Percentiles rank a stretch among this genome's conserved stretches.
These are phyloP conservation scores for Trichoderma orchidacearum DNA, from an alignment of 495 filamentous ascomycete genomes.

Conservation along the genomic window DNA sequence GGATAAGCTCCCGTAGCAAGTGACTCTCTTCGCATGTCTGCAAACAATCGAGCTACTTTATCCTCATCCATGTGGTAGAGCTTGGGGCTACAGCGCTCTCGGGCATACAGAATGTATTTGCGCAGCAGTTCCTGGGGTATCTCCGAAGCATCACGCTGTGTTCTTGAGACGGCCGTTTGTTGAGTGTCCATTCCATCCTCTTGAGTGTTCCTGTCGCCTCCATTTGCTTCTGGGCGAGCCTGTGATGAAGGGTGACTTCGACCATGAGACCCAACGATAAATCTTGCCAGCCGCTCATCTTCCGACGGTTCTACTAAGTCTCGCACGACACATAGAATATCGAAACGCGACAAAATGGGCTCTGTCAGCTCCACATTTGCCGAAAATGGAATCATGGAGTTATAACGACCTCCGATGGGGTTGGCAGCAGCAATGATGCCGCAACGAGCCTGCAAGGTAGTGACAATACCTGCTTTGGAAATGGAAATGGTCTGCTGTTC, in stretches of 20 bases:
- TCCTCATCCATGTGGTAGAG: conserved; percentile 97
- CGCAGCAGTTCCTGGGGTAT: conserved; percentile 85
- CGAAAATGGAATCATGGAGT: conserved; percentile 86
- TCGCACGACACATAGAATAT: conserved; percentile 92
- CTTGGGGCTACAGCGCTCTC: conserved; percentile 82
- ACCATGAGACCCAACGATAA: conserved; percentile 87
- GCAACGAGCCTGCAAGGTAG: conserved; percentile 93
- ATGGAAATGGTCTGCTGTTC: conserved; percentile 99
- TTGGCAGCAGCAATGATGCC: conserved; percentile 96
- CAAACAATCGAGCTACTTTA: conserved; percentile 86
- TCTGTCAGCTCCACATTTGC: conserved; percentile 96
- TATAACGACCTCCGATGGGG: conserved; percentile 92
- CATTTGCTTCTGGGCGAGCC: conserved; percentile 22
- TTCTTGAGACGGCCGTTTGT: background rate
- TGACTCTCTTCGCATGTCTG: conserved; percentile 88
- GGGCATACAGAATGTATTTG: conserved; percentile 95
- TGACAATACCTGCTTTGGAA: conserved; percentile 97
- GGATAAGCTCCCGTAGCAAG: conserved; percentile 92
- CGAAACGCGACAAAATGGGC: conserved; percentile 95
- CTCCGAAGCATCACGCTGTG: conserved; percentile 44
- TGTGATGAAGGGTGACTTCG: conserved; percentile 71
- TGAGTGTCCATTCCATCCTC: background rate
- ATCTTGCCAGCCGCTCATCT: conserved; percentile 86
- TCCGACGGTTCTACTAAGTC: conserved; percentile 95
- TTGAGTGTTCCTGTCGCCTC: conserved; percentile 11